Evolutionary conservation across 2,329 filamentous ascomycete species (phyloP), one percentile per base, ranked within the genome.

Genomic region (Thermochaetoides dissita): DNA sequence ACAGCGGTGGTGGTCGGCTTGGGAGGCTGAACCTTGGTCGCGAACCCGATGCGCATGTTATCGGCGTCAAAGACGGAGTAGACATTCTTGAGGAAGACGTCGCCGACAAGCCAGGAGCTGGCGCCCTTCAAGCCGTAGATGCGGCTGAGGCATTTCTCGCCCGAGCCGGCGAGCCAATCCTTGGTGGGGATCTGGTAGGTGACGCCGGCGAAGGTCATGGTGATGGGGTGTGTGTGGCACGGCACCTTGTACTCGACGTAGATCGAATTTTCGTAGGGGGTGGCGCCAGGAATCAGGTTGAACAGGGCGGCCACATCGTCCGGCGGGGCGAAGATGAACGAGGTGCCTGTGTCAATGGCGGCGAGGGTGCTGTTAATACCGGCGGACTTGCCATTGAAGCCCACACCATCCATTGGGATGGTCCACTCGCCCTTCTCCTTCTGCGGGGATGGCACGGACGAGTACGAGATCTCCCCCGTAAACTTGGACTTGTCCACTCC

Each of bases 11-110:
- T 41, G 3, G 52, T 54, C 34, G 47, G 34, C 37, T 46, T 50
- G 6, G 48, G 44, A 8, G 50, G 38, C 10, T 49, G 45, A 24
- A 57, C 48, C 42, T 60, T 63, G 36, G 55, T 49, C 33, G 63
- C 63, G 43, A 67, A 64, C 10, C 64, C 82, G 49, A 87, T 74
- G 40, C 71, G 72, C 36, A 59, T 62, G 49, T 76, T 56, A 48
- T 89, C 85, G 41, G 74, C 75, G 58, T 94, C 87, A 57, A 93
- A 94, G 24, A 91, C 79, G 1, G 76, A 69, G 57, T 94, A 94
- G 10, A 94, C 86, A 52, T 93, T 94, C 65, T 93, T 94, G 47
- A 94, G 63, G 53, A 94, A 94, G 1, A 81, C 75, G 50, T 87
- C 86, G 2, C 87, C 87, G 1, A 94, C 61, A n/a, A 94, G 67